Evolutionary conservation across 2,329 filamentous ascomycete species (phyloP).

Genomic region (Cladophialophora yegresii): DNA sequence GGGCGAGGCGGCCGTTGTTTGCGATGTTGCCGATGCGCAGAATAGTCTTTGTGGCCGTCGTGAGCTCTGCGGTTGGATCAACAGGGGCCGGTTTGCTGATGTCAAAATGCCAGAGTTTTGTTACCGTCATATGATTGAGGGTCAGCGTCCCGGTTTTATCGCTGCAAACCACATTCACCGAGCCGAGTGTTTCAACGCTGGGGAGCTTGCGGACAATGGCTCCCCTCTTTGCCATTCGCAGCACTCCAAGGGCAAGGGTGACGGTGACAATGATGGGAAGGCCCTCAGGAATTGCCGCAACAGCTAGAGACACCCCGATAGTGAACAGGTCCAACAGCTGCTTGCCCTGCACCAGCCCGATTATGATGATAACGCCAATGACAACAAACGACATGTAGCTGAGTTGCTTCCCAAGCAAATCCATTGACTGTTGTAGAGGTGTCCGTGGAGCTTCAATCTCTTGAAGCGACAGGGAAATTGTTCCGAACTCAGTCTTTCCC

Average conservation of each 20-base stretch:
- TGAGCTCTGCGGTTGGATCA: slow-evolving; percentile 60
- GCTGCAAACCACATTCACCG: slow-evolving; percentile 99
- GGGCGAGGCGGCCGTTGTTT: slow-evolving; percentile 84
- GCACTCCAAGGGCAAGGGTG: slow-evolving; percentile 87
- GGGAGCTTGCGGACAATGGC: slow-evolving; percentile 95
- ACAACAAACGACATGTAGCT: slow-evolving; percentile 96
- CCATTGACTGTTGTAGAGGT: slow-evolving; percentile 93
- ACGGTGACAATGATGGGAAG: slow-evolving; percentile 98
- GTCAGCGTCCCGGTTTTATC: slow-evolving; percentile 98
- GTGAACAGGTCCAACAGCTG: slow-evolving; percentile 92
- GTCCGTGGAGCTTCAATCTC: slow-evolving; percentile 95
- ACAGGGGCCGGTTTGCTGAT: slow-evolving; percentile 60
- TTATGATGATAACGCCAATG: slow-evolving; percentile 87
- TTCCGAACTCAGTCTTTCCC: slow-evolving; percentile 89
- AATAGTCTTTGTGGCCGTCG: slow-evolving; percentile 75
- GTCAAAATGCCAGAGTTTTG: slow-evolving; percentile 94
- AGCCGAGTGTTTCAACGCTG: slow-evolving; percentile 94
- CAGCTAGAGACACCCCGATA: slow-evolving; percentile 92
- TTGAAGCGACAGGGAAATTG: slow-evolving; percentile 89
- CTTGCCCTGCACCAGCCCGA: slow-evolving; percentile 89
- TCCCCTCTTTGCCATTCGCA: slow-evolving; percentile 92
- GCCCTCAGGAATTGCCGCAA: slow-evolving; percentile 95
- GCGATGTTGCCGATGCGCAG: slow-evolving; percentile 93
- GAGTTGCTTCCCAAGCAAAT: slow-evolving; percentile 90
- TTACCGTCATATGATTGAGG: slow-evolving; percentile 97